Evolutionary conservation across 2,329 filamentous ascomycete species (phyloP), one percentile per base, ranked within the genome.

Genomic region (Hymenoscyphus fraxineus): DNA sequence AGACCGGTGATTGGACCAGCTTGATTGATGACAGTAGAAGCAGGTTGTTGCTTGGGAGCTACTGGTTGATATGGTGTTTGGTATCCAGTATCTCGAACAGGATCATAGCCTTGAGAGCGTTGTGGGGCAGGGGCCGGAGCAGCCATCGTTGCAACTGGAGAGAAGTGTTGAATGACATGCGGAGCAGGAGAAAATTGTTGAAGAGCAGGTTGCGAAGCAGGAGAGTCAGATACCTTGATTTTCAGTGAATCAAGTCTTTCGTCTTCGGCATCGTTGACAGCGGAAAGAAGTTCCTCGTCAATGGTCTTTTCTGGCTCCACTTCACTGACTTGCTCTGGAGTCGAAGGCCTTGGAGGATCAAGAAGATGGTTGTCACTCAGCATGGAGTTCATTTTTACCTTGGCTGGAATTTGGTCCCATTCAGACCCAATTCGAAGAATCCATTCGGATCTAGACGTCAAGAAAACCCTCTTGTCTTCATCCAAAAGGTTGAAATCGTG

Each of bases 81-180:
- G 32, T 69, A 66, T 19, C 60, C 61, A 56, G 63, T 66, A 61
- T 67, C 66, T n/a, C 65, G 61, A 16, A 66, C 64, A 19, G 67
- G 65, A 60, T 67, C 67, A 44, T 67, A 66, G 19, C 62, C 64
- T 22, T 66, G 63, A n/a, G 65, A 65, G 35, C 40, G 64, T 60
- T 31, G 60, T 27, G 38, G 62, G 54, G 62, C 62, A n/a, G 64
- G 64, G 15, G 61, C 61, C n/a, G 65, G 67, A 19, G 67, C n/a
- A 22, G 57, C 61, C 22, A 47, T 22, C 40, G 13, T 58, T 47
- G 62, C 55, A 56, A 40, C 44, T 27, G 47, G 47, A 12, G 47
- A 54, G 19, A 27, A 54, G 19, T 54, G 19, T 22, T 54, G 19
- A 54, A 54, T 54, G 9, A 22, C 7, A 54, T 22, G 19, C 13